Conservation (phyloP, 164 flowering plant species). For the Umbellularia californica region DNA sequence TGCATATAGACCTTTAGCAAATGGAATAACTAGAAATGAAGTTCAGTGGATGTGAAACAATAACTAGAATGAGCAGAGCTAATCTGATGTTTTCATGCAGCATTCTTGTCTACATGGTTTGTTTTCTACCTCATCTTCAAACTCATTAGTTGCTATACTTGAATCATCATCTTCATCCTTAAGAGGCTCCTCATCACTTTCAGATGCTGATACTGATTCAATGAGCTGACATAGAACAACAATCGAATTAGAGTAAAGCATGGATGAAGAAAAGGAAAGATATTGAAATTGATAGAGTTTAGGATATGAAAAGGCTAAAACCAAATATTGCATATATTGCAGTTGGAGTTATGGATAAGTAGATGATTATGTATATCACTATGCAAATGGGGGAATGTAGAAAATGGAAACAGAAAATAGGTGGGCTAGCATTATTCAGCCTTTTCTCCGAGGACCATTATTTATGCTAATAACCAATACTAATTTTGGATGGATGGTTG, state of each 20-base stretch:
- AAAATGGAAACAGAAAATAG: neutral
- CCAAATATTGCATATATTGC: neutral
- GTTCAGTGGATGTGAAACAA: neutral
- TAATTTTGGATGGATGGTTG: no score
- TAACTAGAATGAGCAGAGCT: no score
- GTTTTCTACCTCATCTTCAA: constrained; percentile 12
- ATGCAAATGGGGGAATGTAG: neutral
- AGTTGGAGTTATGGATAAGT: neutral
- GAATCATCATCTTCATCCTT: constrained; percentile 14
- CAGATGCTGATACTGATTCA: constrained; percentile 13
- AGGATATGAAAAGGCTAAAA: neutral
- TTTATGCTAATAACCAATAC: no score
- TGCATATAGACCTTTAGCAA: neutral
- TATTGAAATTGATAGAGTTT: neutral
- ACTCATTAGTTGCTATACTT: neutral
- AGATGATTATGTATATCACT: neutral
- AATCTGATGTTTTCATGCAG: neutral
- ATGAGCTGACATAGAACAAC: constrained; percentile 12
- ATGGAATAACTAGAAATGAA: no score
- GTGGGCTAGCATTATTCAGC: neutral
- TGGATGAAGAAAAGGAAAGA: neutral
- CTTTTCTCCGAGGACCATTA: neutral
- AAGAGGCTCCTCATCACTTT: constrained; percentile 17
- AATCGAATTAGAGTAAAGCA: neutral
- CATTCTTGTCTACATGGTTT: neutral